Base-by-base conservation (phyloP, 352 stramenopile genomes). In the Peronospora destructor region DNA sequence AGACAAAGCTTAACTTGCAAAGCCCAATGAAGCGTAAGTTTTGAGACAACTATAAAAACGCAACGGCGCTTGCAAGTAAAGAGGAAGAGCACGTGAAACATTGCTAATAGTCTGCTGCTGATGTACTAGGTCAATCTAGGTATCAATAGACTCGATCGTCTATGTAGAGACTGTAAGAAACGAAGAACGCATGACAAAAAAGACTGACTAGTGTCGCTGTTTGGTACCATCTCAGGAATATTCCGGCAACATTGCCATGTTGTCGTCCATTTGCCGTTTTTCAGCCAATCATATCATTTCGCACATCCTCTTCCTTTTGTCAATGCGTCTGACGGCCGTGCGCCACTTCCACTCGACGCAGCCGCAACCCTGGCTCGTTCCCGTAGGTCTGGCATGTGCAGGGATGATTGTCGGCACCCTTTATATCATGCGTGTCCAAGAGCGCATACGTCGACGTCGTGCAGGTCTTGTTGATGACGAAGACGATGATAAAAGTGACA, bases 371-470 rank as follows among this genome's bases (percentile, higher is more conserved):
- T 85, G 74, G 70, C 43, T 75, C n/a, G 19, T 85, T 1, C 68
- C 70, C 3, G 71, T 68, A 13, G 73, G 68, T 0, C 16, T 71
- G 9, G 64, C 66, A 3, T 83, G 64, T 12, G 61, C 66, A 0
- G 73, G 62, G 1, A 55, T 87, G 25, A 85, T 72, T 38, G 33
- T 87, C 1, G 73, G 73, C 25, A 77, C 73, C 19, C 61, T 68
- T 17, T 87, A 84, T 56, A 57, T 84, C 14, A 28, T 85, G 21
- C 75, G 75, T 0, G 71, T 64, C 0, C 75, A 83, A 50, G 75
- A 87, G 49, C 73, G 75, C 14, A 62, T 87, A 40, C 66, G 71
- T 2, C 56, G 68, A 25, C 48, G 64, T 6, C 62, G 56, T 4
- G 75, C 60, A 1, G 75, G 75, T 0, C 57, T 87, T 0, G 71